Conservation (phyloP, 768 basidiomycete species). For the Cubamyces lactineus region DNA sequence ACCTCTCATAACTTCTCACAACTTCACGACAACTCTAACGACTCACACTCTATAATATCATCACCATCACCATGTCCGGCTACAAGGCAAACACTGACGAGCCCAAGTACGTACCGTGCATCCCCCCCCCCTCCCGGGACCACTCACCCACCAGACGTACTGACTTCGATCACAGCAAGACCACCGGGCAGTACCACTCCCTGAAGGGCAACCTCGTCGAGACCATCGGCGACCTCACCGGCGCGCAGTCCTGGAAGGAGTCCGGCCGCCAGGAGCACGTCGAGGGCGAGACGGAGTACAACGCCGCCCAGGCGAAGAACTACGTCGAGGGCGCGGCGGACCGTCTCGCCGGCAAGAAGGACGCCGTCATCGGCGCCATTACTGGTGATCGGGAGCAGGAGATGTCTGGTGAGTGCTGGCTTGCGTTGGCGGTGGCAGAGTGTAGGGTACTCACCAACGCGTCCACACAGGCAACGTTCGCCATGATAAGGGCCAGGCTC, state of each 20-base stretch:
- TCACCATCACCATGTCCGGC: not conserved
- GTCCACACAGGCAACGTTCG: slow-evolving; percentile 21
- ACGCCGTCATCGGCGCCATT: slow-evolving; percentile 56
- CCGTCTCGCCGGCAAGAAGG: slow-evolving; percentile 53
- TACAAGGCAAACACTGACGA: slow-evolving; percentile 22
- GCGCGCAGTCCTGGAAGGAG: slow-evolving; percentile 45
- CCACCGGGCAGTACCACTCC: slow-evolving; percentile 45
- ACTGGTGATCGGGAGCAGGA: slow-evolving; percentile 59
- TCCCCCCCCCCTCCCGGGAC: no score
- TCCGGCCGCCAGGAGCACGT: slow-evolving; percentile 55
- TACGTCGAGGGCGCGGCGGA: slow-evolving; percentile 53
- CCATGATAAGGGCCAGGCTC: slow-evolving; percentile 27
- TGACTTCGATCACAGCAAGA: slow-evolving; percentile 34
- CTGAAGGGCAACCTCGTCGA: slow-evolving; percentile 44
- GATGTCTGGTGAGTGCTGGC: slow-evolving; percentile 42
- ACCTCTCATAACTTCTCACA: not conserved
- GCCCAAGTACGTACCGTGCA: slow-evolving; percentile 28
- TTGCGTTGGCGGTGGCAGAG: not conserved
- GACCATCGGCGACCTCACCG: slow-evolving; percentile 48
- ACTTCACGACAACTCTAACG: not conserved
- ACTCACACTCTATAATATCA: not conserved
- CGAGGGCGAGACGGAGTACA: slow-evolving; percentile 50
- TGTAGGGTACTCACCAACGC: not conserved
- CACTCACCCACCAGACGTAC: not conserved
- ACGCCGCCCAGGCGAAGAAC: slow-evolving; percentile 51